phyloP scores from a whole-genome alignment of 805 yeast species.

The Aciculoconidium aculeatum region DNA sequence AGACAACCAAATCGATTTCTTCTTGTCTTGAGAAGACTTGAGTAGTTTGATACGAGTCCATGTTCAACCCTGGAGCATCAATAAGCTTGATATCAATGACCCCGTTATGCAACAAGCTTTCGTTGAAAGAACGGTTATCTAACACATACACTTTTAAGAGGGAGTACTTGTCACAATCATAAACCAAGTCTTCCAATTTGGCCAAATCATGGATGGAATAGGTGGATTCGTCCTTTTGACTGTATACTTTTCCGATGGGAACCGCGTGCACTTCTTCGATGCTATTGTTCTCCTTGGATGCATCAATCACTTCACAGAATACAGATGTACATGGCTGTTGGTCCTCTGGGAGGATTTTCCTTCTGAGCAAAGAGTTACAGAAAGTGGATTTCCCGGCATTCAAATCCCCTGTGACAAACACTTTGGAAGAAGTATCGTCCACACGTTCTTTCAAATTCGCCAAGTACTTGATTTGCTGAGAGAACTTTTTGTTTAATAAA shows the following conservation, averaged over 20 bases:
- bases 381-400: slow-evolving; percentile 96
- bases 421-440: slow-evolving; percentile 88
- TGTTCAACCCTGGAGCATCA: slow-evolving; percentile 95
- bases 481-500: slow-evolving; percentile 62
- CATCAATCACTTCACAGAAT: slow-evolving; percentile 90
- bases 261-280: slow-evolving; percentile 94
- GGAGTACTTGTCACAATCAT: slow-evolving; percentile 63
- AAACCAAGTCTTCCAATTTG: slow-evolving; percentile 64
- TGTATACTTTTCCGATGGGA: slow-evolving; percentile 48
- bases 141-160: slow-evolving; percentile 76
- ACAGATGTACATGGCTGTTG: slow-evolving; percentile 97
- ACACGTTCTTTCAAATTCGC: slow-evolving; percentile 71
- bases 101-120: slow-evolving; percentile 78
- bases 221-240: slow-evolving; percentile 55
- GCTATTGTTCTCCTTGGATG: slow-evolving; percentile 58
- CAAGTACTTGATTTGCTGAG: slow-evolving; percentile 62
- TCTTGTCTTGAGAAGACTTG: slow-evolving; percentile 95
- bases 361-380: slow-evolving; percentile 80
- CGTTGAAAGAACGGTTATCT: slow-evolving; percentile 62
- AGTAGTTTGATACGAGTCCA: slow-evolving; percentile 90
- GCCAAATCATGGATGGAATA: slow-evolving; percentile 50
- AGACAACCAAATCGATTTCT: slow-evolving; percentile 92
- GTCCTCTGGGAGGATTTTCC: slow-evolving; percentile 84
- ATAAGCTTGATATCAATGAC: slow-evolving; percentile 87
- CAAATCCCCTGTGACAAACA: slow-evolving; percentile 92